Base-by-base conservation (phyloP, 768 basidiomycete species). In the Leucosporidium yakuticum region DNA sequence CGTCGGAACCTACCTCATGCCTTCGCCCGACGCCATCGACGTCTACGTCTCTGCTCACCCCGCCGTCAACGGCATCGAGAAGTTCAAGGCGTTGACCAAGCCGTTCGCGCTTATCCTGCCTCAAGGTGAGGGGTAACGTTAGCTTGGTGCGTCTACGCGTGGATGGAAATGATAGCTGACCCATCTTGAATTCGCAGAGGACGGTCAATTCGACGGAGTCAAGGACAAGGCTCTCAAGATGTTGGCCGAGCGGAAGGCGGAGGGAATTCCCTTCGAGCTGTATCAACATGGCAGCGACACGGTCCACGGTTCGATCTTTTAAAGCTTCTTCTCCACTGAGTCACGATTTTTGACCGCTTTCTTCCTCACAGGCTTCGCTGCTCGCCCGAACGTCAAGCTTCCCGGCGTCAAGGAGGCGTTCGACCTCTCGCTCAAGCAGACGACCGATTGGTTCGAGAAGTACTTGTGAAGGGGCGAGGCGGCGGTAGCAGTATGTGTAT, bases 41-140 rank as follows among this genome's bases (percentile, higher is more conserved):
- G 56, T 34, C 31, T 23, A n/a, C 63, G 56, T 64, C 55, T 17
- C 23, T 29, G 56, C 44, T 31, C 63, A 64, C 47, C 56, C 63
- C 29, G 47, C 29, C 4, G 12, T 4, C 9, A 14, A 31, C 23
- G 20, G 2, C 0, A 4, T 15, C 14, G 14, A n/a, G 3, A 47
- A 57, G 8, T 57, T 56, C n/a, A 25, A 48, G 19, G 4, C 0
- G 4, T 9, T 64, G 23, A 3, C 2, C 12, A 31, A 25, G 31
- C 63, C 63, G 15, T 58, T 48, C 48, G 20, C 25, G 27, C 56
- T 64, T 25, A 39, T 56, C 47, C 25, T 11, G 9, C 19, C 63
- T 15, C 55, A 50, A 14, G 62, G 62, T 63, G 49, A 6, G 19
- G 17, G 4, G 5, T 12, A 12, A 48, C 47, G 11, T 48, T 21